Conservation (phyloP, 495 filamentous ascomycete species). For the Penicillium steckii region DNA sequence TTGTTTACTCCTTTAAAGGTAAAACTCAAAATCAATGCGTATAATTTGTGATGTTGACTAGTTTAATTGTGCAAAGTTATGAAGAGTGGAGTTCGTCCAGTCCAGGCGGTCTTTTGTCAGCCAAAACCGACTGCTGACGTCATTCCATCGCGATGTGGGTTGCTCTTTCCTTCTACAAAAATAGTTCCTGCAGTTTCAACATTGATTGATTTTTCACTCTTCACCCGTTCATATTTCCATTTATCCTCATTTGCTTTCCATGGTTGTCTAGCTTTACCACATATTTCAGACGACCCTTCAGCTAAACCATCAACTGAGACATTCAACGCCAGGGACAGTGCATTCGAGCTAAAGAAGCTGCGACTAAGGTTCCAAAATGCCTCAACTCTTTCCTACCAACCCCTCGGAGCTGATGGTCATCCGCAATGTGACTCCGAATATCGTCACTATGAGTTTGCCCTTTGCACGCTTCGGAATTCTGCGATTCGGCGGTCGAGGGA, state of each 20-base stretch:
- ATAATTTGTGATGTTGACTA: too few species aligned
- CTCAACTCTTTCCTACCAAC: conserved; percentile 56
- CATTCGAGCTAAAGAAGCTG: background rate
- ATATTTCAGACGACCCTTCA: background rate
- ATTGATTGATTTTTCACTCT: background rate
- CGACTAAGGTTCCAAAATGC: conserved; percentile 17
- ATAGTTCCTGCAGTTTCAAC: background rate
- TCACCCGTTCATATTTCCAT: background rate
- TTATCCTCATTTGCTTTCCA: background rate
- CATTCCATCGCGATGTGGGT: background rate
- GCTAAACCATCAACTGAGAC: conserved; percentile 4
- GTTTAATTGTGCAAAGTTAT: too few species aligned
- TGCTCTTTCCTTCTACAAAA: background rate
- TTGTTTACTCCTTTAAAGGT: too few species aligned
- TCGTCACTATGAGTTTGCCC: conserved; percentile 80
- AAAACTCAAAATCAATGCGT: too few species aligned
- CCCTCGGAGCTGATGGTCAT: conserved; percentile 83
- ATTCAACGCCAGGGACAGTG: conserved; percentile 16
- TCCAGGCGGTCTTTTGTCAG: too few species aligned
- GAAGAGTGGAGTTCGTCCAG: too few species aligned
- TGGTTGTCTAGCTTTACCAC: background rate
- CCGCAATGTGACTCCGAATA: conserved; percentile 72
- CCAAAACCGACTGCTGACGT: too few species aligned
- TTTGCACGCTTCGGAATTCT: conserved; percentile 79
- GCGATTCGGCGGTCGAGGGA: conserved; percentile 84